Conservation (phyloP, 2,329 filamentous ascomycete species). For the Xylariaceae sp. region DNA sequence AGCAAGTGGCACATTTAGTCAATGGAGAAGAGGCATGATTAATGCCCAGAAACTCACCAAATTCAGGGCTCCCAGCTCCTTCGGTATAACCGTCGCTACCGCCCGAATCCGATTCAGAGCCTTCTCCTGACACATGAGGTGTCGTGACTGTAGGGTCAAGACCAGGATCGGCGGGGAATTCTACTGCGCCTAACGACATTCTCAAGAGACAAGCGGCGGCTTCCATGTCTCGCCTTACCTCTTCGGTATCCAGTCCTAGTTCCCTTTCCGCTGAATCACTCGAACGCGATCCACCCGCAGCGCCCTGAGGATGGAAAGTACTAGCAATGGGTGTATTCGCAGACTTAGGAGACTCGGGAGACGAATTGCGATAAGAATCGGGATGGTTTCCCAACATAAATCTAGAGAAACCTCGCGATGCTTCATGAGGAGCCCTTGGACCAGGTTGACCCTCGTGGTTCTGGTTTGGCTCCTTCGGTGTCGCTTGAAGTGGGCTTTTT, state of each 20-base stretch:
- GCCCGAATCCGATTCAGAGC: slow-evolving; percentile 23
- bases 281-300: slow-evolving; percentile 20
- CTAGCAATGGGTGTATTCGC: slow-evolving; percentile 7
- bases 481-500: background rate
- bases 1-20: background rate
- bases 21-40: background rate
- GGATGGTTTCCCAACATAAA: too few species aligned
- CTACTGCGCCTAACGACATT: slow-evolving; percentile 11
- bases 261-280: slow-evolving; percentile 17
- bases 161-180: slow-evolving; percentile 18
- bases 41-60: slow-evolving; percentile 23
- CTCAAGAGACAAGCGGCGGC: slow-evolving; percentile 29
- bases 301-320: slow-evolving; percentile 1
- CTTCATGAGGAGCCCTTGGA: background rate
- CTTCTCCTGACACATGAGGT: slow-evolving; percentile 30
- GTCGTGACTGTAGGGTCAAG: slow-evolving; percentile 8
- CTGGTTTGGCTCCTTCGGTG: background rate
- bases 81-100: slow-evolving; percentile 18
- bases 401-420: background rate
- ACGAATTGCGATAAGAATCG: background rate
- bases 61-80: slow-evolving; percentile 2
- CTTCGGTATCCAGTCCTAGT: slow-evolving; percentile 18
- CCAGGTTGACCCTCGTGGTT: background rate
- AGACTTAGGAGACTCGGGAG: background rate
- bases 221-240: slow-evolving; percentile 27